Conservation (phyloP, 2,329 filamentous ascomycete species). For the Penicillium sp. region DNA sequence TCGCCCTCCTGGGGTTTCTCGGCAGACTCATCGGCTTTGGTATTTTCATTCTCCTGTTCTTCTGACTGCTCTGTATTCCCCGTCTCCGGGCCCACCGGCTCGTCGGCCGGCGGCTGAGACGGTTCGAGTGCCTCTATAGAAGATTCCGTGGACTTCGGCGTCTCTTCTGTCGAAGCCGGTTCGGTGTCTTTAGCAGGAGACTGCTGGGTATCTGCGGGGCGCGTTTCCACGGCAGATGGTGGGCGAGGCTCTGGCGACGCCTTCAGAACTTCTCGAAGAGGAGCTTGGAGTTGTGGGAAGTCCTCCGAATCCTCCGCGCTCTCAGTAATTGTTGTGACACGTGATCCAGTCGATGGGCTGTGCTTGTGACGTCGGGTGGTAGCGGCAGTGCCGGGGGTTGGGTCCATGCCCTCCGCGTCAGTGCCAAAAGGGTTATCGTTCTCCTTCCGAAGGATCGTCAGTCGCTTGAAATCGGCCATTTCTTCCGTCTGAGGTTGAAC, state of each 20-base stretch:
- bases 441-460: constrained; percentile 40
- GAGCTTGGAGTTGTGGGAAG: constrained; percentile 8
- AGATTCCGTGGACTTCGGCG: neutral
- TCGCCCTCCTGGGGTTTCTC: constrained; percentile 8
- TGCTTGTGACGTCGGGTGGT: constrained; percentile 82
- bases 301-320: constrained; percentile 69
- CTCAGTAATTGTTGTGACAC: constrained; percentile 78
- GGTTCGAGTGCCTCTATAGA: neutral
- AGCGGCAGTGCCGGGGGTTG: constrained; percentile 55
- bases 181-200: constrained; percentile 2
- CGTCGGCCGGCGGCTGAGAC: constrained; percentile 3
- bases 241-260: constrained; percentile 16
- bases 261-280: constrained; percentile 15
- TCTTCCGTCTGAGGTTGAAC: constrained; percentile 24
- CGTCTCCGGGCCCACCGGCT: neutral
- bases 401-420: constrained; percentile 37
- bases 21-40: constrained; percentile 5
- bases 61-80: constrained; percentile 8
- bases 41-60: constrained; percentile 6
- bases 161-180: constrained; percentile 1
- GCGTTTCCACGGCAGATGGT: constrained; percentile 12
- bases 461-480: constrained; percentile 28
- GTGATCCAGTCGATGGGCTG: constrained; percentile 73
- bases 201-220: constrained; percentile 5
- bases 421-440: constrained; percentile 20